phyloP scores from a whole-genome alignment of 2,329 filamentous ascomycete genomes.

The Venturiaceae sp. region DNA sequence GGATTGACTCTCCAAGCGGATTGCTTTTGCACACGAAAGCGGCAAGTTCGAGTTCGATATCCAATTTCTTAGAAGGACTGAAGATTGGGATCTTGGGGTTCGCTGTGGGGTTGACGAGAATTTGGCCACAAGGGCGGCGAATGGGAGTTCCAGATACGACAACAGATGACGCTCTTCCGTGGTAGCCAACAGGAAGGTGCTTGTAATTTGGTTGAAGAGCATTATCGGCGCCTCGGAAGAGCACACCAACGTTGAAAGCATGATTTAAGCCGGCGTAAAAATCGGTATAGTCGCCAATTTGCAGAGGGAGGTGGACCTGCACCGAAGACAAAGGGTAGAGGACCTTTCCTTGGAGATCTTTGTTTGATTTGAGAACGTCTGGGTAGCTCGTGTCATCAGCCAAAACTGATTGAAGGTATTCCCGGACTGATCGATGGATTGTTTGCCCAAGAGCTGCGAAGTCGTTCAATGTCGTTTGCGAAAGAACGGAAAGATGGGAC shows the following conservation, averaged over 20 bases:
- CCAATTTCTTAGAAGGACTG: constrained; percentile 29
- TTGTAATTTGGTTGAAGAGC: constrained; percentile 35
- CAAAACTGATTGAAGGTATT: constrained; percentile 59
- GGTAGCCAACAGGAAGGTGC: constrained; percentile 43
- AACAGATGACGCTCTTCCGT: constrained; percentile 45
- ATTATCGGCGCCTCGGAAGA: constrained; percentile 29
- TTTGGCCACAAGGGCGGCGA: constrained; percentile 37
- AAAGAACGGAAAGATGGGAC: neutral
- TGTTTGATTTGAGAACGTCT: constrained; percentile 53
- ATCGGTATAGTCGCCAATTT: constrained; percentile 48
- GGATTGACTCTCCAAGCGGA: constrained; percentile 25
- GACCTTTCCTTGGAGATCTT: constrained; percentile 31
- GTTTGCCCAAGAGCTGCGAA: constrained; percentile 64
- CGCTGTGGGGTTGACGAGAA: constrained; percentile 20
- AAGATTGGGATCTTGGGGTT: too few species aligned
- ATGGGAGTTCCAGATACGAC: constrained; percentile 39
- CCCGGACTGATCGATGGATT: constrained; percentile 56
- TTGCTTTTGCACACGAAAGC: constrained; percentile 33
- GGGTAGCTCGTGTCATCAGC: constrained; percentile 47
- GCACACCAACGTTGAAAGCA: constrained; percentile 38
- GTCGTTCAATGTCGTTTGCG: constrained; percentile 55
- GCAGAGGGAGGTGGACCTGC: constrained; percentile 47
- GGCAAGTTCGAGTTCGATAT: constrained; percentile 42
- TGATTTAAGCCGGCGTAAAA: constrained; percentile 47
- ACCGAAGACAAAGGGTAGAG: constrained; percentile 51